Evolutionary conservation across 1,284 basidiomycete genomes (phyloP).

Genomic region (Ganoderma lucidum): DNA sequence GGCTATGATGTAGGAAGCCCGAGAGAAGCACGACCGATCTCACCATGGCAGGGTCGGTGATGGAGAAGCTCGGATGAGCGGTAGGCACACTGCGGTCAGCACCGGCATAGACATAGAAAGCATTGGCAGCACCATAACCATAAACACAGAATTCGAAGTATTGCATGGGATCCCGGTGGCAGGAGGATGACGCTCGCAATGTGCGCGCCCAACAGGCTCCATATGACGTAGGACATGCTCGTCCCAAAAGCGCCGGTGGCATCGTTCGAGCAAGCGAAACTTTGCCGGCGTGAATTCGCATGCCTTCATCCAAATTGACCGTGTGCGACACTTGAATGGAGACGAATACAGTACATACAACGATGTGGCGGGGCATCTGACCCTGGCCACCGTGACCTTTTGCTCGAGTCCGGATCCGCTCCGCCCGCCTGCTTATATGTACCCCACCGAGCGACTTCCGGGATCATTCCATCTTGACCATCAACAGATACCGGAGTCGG

Average conservation of each 20-base stretch:
- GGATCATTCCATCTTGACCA: conserved; percentile 48
- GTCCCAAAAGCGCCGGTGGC: not conserved
- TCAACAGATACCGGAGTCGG: conserved; percentile 50
- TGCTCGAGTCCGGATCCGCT: not conserved
- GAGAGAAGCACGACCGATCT: not conserved
- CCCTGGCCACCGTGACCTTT: not conserved
- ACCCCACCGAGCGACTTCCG: not conserved
- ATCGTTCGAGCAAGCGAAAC: not conserved
- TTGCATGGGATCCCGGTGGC: too few relatives aligned
- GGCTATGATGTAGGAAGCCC: too few relatives aligned
- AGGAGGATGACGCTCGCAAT: not conserved
- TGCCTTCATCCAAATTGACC: not conserved
- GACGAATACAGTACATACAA: not conserved
- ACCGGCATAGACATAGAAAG: not conserved
- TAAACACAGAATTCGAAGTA: not conserved
- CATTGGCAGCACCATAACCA: not conserved
- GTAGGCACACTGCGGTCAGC: not conserved
- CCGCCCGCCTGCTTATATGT: too few relatives aligned
- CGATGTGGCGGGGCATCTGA: not conserved
- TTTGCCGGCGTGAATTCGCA: not conserved
- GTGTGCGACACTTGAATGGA: not conserved
- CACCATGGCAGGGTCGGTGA: not conserved
- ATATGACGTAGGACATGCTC: not conserved
- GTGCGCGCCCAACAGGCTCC: not conserved
- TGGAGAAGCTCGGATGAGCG: not conserved